Evolutionary conservation across 768 basidiomycete genomes (phyloP), one percentile per base, ranked within the genome.

Genomic region (Leccinellum albellum): DNA sequence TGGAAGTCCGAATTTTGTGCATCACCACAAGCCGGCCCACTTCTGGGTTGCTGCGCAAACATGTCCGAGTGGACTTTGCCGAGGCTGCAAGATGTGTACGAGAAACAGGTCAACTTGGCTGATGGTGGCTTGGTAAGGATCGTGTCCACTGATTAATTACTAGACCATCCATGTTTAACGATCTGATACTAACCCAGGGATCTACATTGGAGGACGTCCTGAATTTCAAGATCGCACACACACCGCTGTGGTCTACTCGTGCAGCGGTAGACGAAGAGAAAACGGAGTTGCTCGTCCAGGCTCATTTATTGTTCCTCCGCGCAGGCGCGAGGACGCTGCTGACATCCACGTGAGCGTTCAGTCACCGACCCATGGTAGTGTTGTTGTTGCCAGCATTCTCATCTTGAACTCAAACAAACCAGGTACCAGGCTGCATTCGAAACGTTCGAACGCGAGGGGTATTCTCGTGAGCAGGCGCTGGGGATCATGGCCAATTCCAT

Each of bases 201-300:
- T 82, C 83, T 7, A 82, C 79, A 0, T 73, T 88, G 20, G 85
- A 88, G 63, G 78, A 79, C 46, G 66, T 75, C 23, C 76, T 82
- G 64, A 68, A 75, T 37, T 55, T 78, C 32, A 73, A 79, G 58
- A 79, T 83, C 46, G 75, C 82, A 1, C 68, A 79, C 32, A 79
- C 80, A 1, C 78, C 85, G 2, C 70, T 93, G 23, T 92, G 90
- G 91, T 91, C 89, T 14, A 82, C 85, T 0, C 79, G 83, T 52
- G 78, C 85, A 9, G 71, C 87, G 12, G 69, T 75, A 14, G 76
- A 82, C 29, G 74, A 84, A 37, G 81, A 84, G 0, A 77, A 79
- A 14, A 71, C 75, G 1, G 51, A 56, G 28, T 32, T 57, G 15
- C 76, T 92, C 29, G 58, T 83, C n/a, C 69, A 76, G 7, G 81